A percentile compares a stretch with the other conserved stretches of the same genome.
phyloP scores from a whole-genome alignment of 2,329 filamentous ascomycete genomes.

The Erysiphe pulchra region DNA sequence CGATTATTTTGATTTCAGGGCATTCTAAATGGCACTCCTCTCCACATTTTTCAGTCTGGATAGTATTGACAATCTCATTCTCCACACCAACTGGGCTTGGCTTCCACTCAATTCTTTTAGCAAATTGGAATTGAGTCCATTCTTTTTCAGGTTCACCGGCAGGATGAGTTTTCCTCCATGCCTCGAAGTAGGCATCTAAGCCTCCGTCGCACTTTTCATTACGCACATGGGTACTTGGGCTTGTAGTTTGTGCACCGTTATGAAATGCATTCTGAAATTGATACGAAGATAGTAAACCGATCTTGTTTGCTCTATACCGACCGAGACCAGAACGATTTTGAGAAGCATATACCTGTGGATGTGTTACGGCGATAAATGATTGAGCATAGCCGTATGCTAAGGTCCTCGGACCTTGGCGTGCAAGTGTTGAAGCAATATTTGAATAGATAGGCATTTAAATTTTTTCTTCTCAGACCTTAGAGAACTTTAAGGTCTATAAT shows the following conservation, averaged over 20 bases:
- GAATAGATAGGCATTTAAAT: constrained; percentile 73
- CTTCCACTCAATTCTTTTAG: constrained; percentile 76
- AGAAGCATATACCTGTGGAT: constrained; percentile 53
- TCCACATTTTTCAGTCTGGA: not conserved
- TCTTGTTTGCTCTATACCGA: constrained; percentile 23
- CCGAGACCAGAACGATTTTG: constrained; percentile 40
- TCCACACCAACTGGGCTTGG: constrained; percentile 14
- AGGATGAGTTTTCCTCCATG: constrained; percentile 55
- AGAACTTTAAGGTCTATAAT: not conserved
- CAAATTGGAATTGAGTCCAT: constrained; percentile 80
- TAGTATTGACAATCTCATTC: constrained; percentile 2
- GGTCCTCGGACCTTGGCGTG: constrained; percentile 92
- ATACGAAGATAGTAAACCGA: constrained; percentile 23
- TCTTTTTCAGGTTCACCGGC: constrained; percentile 46
- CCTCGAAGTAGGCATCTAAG: constrained; percentile 76
- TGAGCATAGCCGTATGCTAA: constrained; percentile 96
- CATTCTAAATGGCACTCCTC: constrained; percentile 10
- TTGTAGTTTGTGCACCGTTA: constrained; percentile 15
- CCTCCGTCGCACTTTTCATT: constrained; percentile 33
- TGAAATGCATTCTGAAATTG: constrained; percentile 62
- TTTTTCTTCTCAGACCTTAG: not conserved
- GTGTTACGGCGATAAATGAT: constrained; percentile 84
- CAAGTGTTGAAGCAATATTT: constrained; percentile 51
- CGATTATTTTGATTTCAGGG: constrained; percentile 1
- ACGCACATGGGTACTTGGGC: constrained; percentile 27